Base-by-base conservation (phyloP, 78 protist genomes). In the Monosiga brevicollis region DNA sequence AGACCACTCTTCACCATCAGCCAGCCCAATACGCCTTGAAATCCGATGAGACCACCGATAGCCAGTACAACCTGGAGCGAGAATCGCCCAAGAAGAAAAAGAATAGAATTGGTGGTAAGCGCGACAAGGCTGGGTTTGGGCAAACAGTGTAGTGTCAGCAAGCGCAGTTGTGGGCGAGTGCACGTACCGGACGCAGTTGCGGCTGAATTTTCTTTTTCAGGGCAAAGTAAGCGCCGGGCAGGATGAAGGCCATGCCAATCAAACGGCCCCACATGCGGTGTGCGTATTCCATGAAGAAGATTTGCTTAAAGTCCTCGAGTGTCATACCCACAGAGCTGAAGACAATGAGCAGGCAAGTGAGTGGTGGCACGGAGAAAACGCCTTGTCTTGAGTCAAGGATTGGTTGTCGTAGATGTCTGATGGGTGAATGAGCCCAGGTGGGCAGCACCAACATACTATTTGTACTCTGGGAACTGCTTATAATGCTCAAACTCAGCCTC, bases 1-100 rank as follows among this genome's bases (percentile, higher is more conserved):
- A 95, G 90, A 15, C 98, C 98, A 6, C 87, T 73, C 87, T 86
- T 90, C 38, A 95, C 98, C 98, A 95, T 95, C 87, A 85, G 90
- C 98, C 98, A 95, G 2, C 98, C 98, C 10, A 95, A 20, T 23
- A 89, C 84, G 26, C 98, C 98, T 83, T 85, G 84, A 29, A 71
- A 70, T 22, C 76, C 80, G n/a, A 85, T 35, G n/a, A 84, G 49
- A 22, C 32, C 0, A 6, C 70, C 74, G 0, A 81, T 41, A 0
- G 25, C 73, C 9, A 79, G 34, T 0, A 79, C 29, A 29, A 49
- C 62, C 62, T 49, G 62, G 15, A 49, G 62, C 62, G 62, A 15
- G n/a, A n/a, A n/a, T n/a, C n/a, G n/a, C n/a, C n/a, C n/a, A n/a
- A n/a, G n/a, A n/a, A n/a, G n/a, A n/a, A n/a, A n/a, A n/a, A n/a